These are phyloP conservation scores for Schizosaccharomyces cryophilus DNA, from an alignment of 805 yeast species.

Conservation along the genomic window DNA sequence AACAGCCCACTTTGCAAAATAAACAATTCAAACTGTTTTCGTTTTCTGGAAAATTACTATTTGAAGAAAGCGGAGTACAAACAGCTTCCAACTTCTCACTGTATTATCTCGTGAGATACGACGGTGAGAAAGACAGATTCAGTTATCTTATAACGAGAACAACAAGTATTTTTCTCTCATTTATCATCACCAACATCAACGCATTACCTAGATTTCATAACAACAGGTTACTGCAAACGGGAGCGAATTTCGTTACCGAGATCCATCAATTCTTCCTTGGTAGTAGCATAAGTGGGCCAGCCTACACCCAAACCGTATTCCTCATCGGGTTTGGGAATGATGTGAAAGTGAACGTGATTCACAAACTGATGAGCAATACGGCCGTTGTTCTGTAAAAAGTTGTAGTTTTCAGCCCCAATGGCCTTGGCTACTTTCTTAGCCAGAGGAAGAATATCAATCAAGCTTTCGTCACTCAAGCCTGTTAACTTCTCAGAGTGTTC, in stretches of 20 bases:
- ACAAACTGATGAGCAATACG: conserved; percentile 80
- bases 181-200: background rate
- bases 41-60: too few relatives aligned
- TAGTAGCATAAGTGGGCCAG: conserved; percentile 79
- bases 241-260: conserved; percentile 23
- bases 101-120: too few relatives aligned
- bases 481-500: conserved; percentile 83
- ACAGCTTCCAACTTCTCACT: too few relatives aligned
- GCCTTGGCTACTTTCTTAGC: conserved; percentile 67
- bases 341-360: conserved; percentile 89
- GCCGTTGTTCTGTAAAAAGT: conserved; percentile 78
- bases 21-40: too few relatives aligned
- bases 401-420: conserved; percentile 48
- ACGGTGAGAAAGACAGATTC: too few relatives aligned
- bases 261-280: conserved; percentile 44
- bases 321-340: conserved; percentile 64
- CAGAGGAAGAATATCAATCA: conserved; percentile 66
- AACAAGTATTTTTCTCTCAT: too few relatives aligned
- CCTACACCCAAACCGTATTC: conserved; percentile 64
- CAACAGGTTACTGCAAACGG: background rate
- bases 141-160: too few relatives aligned
- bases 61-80: too few relatives aligned
- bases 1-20: too few relatives aligned
- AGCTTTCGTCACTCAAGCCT: conserved; percentile 73
- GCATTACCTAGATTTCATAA: background rate